These are phyloP conservation scores for Austroboletus novae-zelandiae DNA, from an alignment of 1,284 basidiomycete species.

Conservation along the genomic window DNA sequence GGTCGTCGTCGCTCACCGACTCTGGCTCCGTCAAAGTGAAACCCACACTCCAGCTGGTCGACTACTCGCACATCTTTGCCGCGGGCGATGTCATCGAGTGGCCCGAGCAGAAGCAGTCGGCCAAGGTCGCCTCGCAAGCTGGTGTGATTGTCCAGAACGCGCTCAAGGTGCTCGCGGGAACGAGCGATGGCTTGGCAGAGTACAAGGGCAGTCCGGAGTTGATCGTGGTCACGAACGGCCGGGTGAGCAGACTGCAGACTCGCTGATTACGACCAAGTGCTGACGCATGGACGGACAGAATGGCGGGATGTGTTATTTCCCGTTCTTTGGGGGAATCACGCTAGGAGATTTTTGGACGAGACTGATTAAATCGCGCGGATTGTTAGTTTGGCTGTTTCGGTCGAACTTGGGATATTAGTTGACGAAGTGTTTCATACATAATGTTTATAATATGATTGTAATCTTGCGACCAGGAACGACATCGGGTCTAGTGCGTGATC, in stretches of 20 bases:
- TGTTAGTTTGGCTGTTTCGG: constrained; percentile 19
- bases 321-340: constrained; percentile 47
- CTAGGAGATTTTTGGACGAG: constrained; percentile 39
- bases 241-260: constrained; percentile 37
- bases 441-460: background rate
- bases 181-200: constrained; percentile 30
- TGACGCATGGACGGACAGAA: constrained; percentile 32
- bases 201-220: constrained; percentile 55
- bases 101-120: constrained; percentile 57
- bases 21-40: constrained; percentile 47
- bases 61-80: constrained; percentile 53
- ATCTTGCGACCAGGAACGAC: constrained; percentile 7
- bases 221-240: constrained; percentile 58
- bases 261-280: background rate
- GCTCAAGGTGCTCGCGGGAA: constrained; percentile 40
- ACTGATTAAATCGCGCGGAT: constrained; percentile 27
- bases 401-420: too few species aligned
- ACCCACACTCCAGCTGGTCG: constrained; percentile 49
- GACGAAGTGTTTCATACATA: background rate
- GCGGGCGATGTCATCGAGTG: constrained; percentile 59
- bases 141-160: constrained; percentile 47
- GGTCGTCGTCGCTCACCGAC: constrained; percentile 38
- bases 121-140: constrained; percentile 46
- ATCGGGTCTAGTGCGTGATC: constrained; percentile 4
- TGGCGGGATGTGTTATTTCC: constrained; percentile 45